Evolutionary conservation across 129 eudicot species (phyloP).

Genomic region (Logfia minima): DNA sequence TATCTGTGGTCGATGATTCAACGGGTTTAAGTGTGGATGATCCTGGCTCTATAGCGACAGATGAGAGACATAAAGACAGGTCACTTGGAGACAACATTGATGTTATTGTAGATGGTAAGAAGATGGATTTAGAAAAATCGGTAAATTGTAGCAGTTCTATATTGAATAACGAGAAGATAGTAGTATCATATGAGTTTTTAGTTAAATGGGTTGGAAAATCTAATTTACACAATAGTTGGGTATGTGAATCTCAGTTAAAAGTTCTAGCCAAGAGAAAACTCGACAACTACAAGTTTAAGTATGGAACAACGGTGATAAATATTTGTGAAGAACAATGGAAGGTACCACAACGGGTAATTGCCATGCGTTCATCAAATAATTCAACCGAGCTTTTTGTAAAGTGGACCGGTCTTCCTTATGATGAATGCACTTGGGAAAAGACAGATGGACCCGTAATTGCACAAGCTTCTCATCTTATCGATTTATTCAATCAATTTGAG

Average conservation of each 20-base stretch:
- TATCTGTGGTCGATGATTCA: conserved; percentile 39
- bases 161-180: conserved; percentile 26
- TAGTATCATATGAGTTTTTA: conserved; percentile 65
- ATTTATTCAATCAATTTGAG: conserved; percentile 58
- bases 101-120: conserved; percentile 23
- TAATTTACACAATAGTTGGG: conserved; percentile 78
- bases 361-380: conserved; percentile 52
- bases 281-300: conserved; percentile 80
- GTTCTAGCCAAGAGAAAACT: conserved; percentile 73
- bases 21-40: conserved; percentile 14
- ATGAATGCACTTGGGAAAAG: conserved; percentile 97
- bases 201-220: conserved; percentile 97
- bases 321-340: conserved; percentile 83
- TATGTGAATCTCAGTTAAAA: conserved; percentile 78
- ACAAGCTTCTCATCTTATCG: conserved; percentile 51
- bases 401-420: conserved; percentile 90
- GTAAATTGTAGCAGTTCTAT: conserved; percentile 26
- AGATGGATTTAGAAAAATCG: conserved; percentile 23
- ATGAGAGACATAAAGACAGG: conserved; percentile 32
- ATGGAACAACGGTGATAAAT: conserved; percentile 64
- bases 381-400: conserved; percentile 62
- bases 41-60: conserved; percentile 26
- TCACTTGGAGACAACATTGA: conserved; percentile 29
- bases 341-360: conserved; percentile 81
- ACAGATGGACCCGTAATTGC: conserved; percentile 65